Base-by-base conservation (phyloP, 371 early-diverging fungal species). In the Mortierella sp. region DNA sequence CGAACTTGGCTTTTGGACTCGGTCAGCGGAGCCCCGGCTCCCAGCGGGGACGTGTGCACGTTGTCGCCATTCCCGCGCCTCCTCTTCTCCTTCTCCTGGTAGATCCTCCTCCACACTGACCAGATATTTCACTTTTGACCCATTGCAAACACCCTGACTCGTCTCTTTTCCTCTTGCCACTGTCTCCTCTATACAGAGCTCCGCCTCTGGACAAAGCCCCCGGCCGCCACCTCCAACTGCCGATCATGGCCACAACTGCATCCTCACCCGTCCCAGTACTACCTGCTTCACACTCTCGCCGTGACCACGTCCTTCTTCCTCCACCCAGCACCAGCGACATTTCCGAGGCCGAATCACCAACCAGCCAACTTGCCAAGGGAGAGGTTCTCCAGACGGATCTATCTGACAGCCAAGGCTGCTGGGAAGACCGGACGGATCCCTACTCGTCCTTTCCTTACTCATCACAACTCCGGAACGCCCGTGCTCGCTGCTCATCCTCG, bases 401-500 rank as follows among this genome's bases (percentile, higher is more conserved):
- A 29, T 58, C 63, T 11, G 64, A 61, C 46, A n/a, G n/a, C n/a
- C 28, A 37, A 11, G 66, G 66, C 9, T 45, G 9, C 7, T 55
- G 57, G 50, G 60, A 75, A 16, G 21, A 23, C 5, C 19, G 26
- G 16, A 25, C 19, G 37, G 53, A 68, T 0, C 58, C 53, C 44
- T 70, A 66, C 9, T 62, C 63, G 43, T 55, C 46, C 37, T 60
- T 60, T 18, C 70, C 60, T 16, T 58, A 66, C 1, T 58, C 75
- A 21, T 19, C 44, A 11, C 57, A 66, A 2, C 52, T 64, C 7
- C 71, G 71, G 29, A 30, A 60, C 19, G 62, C 69, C 0, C 60
- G 68, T n/a, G 72, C 79, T 19, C 79, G 79, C 29, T 72, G 79
- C 47, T 77, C 79, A 6, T 77, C 79, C 14, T 77, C 79, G 15